phyloP scores from a whole-genome alignment of 176 grass and related monocot species.

The Triticum dicoccoides region DNA sequence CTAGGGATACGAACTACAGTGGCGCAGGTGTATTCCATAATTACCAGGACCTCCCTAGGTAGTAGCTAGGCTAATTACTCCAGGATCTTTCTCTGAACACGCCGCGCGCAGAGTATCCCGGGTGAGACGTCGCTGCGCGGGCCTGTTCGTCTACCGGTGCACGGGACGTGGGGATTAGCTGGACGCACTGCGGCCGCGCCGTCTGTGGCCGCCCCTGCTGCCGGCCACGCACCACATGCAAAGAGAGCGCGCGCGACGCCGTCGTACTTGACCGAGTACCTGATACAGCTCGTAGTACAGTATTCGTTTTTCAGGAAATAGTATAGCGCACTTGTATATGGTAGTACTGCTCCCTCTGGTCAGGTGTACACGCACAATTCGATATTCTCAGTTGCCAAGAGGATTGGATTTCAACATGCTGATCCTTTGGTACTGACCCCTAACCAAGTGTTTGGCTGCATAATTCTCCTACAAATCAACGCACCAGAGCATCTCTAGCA shows the following conservation, averaged over 20 bases:
- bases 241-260: too few relatives aligned
- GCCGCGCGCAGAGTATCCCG: conserved; percentile 7
- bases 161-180: not conserved
- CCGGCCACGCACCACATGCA: not conserved
- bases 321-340: too few relatives aligned
- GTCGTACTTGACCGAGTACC: too few relatives aligned
- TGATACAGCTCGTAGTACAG: too few relatives aligned
- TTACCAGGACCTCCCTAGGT: not conserved
- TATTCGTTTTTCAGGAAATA: too few relatives aligned
- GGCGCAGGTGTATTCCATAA: not conserved
- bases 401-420: too few relatives aligned
- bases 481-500: not conserved
- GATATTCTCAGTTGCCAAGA: not conserved
- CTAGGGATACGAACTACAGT: not conserved
- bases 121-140: conserved; percentile 11
- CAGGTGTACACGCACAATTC: not conserved
- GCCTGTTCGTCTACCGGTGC: not conserved
- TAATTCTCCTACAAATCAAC: too few relatives aligned
- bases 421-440: too few relatives aligned
- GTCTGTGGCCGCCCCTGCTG: not conserved
- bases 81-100: not conserved
- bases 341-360: too few relatives aligned
- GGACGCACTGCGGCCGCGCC: not conserved
- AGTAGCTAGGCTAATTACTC: not conserved
- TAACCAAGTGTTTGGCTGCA: not conserved